Conservation (phyloP, 1,284 basidiomycete genomes). For the Wallemia hederae region DNA sequence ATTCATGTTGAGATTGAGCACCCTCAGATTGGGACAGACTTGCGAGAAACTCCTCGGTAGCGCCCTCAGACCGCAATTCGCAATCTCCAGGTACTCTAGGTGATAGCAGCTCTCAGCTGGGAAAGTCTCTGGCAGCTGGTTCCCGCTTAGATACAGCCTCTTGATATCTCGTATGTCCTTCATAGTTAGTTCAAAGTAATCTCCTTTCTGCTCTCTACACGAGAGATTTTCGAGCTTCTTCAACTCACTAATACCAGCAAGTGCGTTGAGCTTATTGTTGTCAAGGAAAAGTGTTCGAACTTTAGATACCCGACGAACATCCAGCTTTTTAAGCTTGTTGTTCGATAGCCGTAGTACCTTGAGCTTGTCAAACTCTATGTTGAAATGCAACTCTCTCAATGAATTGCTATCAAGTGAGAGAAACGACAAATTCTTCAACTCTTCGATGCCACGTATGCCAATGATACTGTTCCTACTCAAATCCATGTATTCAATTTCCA, state of each 20-base stretch:
- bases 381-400: conserved; percentile 9
- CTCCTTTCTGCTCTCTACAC: conserved; percentile 55
- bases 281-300: conserved; percentile 78
- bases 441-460: background rate
- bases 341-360: conserved; percentile 61
- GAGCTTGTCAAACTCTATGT: conserved; percentile 27
- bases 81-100: conserved; percentile 72
- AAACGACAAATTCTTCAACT: background rate
- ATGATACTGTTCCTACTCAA: background rate
- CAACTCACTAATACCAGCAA: conserved; percentile 25
- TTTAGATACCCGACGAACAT: conserved; percentile 35
- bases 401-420: background rate
- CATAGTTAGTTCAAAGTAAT: conserved; percentile 26
- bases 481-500: background rate
- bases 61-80: conserved; percentile 50
- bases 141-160: conserved; percentile 58
- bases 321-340: conserved; percentile 41
- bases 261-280: conserved; percentile 35
- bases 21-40: conserved; percentile 58
- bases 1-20: conserved; percentile 52
- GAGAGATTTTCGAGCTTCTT: conserved; percentile 62
- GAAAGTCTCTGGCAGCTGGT: conserved; percentile 17
- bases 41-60: conserved; percentile 38
- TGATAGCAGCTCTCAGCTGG: conserved; percentile 45
- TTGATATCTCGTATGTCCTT: conserved; percentile 63